Conservation (phyloP, 176 grass and related monocot species). For the Elaeis guineensis region DNA sequence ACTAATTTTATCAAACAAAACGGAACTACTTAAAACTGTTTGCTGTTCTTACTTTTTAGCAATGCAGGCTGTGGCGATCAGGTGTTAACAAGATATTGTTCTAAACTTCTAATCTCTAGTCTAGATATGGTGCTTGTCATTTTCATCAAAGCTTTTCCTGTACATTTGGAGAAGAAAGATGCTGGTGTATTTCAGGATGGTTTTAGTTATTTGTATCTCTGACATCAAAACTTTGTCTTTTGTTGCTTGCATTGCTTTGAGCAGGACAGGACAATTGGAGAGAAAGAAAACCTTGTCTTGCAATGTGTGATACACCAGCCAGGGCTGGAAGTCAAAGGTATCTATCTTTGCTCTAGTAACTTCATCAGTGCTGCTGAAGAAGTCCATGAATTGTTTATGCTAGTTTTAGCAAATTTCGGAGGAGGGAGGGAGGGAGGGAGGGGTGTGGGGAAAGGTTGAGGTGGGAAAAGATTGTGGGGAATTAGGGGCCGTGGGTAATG, state of each 20-base stretch:
- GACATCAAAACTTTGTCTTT: neutral
- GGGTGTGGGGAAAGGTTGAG: neutral
- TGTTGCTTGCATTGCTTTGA: constrained; percentile 3
- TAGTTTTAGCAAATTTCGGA: neutral
- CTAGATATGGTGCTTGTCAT: too few relatives aligned
- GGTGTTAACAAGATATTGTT: too few relatives aligned
- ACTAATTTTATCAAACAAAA: too few relatives aligned
- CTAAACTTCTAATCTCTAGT: too few relatives aligned
- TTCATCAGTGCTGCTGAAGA: neutral
- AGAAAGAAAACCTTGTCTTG: constrained; percentile 29
- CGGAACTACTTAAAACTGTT: too few relatives aligned
- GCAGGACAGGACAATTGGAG: constrained; percentile 42
- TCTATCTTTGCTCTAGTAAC: neutral
- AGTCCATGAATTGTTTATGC: constrained; percentile 1
- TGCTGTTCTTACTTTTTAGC: too few relatives aligned
- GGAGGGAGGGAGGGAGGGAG: neutral
- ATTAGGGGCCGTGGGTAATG: too few relatives aligned
- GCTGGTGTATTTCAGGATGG: too few relatives aligned
- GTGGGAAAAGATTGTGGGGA: too few relatives aligned
- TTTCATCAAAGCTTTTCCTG: too few relatives aligned
- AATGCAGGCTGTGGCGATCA: too few relatives aligned
- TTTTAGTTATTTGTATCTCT: neutral
- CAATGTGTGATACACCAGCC: constrained; percentile 15
- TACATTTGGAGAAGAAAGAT: too few relatives aligned
- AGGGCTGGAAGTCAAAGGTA: constrained; percentile 35